Percentiles rank a stretch among this genome's conserved stretches.
Conservation (phyloP, 768 basidiomycete genomes). For the Mycena vitilis region DNA sequence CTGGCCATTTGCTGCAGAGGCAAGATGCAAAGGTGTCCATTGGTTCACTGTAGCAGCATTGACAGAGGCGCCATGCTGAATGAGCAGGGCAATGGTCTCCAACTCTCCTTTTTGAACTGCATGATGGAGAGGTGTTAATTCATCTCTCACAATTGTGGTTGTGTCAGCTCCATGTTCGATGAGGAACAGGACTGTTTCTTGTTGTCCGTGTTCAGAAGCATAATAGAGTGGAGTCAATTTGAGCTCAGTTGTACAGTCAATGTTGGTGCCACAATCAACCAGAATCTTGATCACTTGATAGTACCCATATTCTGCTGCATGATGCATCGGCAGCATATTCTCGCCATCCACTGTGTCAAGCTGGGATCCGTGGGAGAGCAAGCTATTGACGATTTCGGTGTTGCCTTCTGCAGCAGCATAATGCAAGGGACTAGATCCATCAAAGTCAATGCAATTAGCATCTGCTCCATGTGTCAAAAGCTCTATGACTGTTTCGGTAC, state of each 20-base stretch:
- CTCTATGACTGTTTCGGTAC: conserved; percentile 3
- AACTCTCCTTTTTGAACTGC: conserved; percentile 15
- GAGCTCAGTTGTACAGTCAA: conserved; percentile 16
- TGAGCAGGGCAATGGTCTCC: conserved; percentile 13
- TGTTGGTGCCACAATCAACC: conserved; percentile 15
- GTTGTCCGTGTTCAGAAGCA: conserved; percentile 23
- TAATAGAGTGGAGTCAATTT: conserved; percentile 23
- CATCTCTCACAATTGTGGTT: not conserved
- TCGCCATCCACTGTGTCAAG: conserved; percentile 20
- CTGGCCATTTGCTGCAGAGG: conserved; percentile 18
- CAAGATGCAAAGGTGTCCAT: conserved; percentile 21
- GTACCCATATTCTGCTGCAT: conserved; percentile 32
- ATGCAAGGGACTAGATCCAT: conserved; percentile 23
- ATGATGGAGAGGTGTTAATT: conserved; percentile 19
- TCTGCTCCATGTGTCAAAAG: conserved; percentile 13
- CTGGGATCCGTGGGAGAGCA: conserved; percentile 8
- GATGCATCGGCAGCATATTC: conserved; percentile 23
- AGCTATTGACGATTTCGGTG: not conserved
- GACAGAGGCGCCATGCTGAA: conserved; percentile 18
- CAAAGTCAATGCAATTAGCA: conserved; percentile 16
- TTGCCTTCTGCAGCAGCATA: conserved; percentile 20
- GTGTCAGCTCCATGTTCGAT: conserved; percentile 29
- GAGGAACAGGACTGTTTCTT: conserved; percentile 21
- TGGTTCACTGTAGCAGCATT: conserved; percentile 9
- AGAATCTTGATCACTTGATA: conserved; percentile 17